Evolutionary conservation across 768 basidiomycete species (phyloP).

Genomic region (Trametes gibbosa): DNA sequence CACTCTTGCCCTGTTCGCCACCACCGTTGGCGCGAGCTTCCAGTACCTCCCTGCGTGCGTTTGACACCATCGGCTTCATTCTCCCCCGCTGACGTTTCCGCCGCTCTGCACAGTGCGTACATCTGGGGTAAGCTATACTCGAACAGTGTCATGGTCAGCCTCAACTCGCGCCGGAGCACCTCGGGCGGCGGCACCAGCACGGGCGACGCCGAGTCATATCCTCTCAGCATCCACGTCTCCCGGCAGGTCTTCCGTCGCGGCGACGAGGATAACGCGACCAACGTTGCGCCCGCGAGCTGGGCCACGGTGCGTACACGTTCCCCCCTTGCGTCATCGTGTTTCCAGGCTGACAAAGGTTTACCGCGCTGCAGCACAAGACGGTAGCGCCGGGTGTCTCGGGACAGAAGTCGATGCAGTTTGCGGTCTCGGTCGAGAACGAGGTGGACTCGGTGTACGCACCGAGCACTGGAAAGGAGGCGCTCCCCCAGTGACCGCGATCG

Average conservation of each 20-base stretch:
- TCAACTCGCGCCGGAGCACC: slow-evolving; percentile 4
- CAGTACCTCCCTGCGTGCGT: slow-evolving; percentile 12
- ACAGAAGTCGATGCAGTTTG: too few relatives aligned
- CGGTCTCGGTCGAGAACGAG: too few relatives aligned
- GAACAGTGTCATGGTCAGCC: slow-evolving; percentile 12
- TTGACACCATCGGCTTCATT: too few relatives aligned
- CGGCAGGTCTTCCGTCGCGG: slow-evolving; percentile 1
- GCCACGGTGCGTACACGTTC: neutral
- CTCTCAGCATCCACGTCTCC: slow-evolving; percentile 4
- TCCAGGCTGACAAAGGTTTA: neutral
- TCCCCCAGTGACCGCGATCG: too few relatives aligned
- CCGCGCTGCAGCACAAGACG: too few relatives aligned
- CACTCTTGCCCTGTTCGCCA: slow-evolving; percentile 5
- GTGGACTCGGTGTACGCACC: too few relatives aligned
- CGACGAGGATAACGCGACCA: neutral
- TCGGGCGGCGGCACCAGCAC: neutral
- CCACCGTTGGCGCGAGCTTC: slow-evolving; percentile 9
- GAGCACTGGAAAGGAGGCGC: too few relatives aligned
- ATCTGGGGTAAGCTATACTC: slow-evolving; percentile 15
- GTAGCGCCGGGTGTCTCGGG: too few relatives aligned
- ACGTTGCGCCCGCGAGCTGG: neutral
- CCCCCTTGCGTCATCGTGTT: neutral
- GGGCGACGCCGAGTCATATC: slow-evolving; percentile 3
- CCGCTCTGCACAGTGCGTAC: slow-evolving; percentile 6
- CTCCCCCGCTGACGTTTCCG: neutral